Percentiles rank a stretch among this genome's conserved stretches.
Conservation (phyloP, 768 basidiomycete species). For the Lactarius akahatsu region DNA sequence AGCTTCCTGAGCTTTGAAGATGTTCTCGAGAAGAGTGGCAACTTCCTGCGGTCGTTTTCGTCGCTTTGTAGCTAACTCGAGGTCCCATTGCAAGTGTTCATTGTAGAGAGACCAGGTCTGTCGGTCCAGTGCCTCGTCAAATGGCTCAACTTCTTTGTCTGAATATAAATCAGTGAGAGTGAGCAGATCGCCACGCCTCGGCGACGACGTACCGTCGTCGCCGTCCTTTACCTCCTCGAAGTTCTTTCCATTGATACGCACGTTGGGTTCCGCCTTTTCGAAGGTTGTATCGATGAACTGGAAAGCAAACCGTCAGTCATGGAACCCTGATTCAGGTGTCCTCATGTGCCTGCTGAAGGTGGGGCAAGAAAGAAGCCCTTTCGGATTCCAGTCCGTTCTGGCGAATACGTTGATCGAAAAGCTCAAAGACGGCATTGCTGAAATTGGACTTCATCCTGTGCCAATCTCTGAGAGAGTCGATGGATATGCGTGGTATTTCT, state of each 20-base stretch:
- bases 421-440: conserved; percentile 17
- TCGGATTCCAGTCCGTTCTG: conserved; percentile 16
- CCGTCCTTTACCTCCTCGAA: conserved; percentile 26
- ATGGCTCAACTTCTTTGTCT: conserved; percentile 57
- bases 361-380: conserved; percentile 13
- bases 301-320: background rate
- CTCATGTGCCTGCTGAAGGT: conserved; percentile 18
- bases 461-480: conserved; percentile 28
- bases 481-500: conserved; percentile 26
- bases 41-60: conserved; percentile 60
- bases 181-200: background rate
- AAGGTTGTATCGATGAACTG: conserved; percentile 28
- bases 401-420: conserved; percentile 19
- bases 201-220: conserved; percentile 15
- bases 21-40: conserved; percentile 42
- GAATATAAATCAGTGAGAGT: conserved; percentile 27
- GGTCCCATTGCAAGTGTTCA: conserved; percentile 73
- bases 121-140: conserved; percentile 84
- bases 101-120: conserved; percentile 78
- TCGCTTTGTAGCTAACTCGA: conserved; percentile 64
- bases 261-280: conserved; percentile 26
- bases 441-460: conserved; percentile 27
- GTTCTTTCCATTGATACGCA: conserved; percentile 29
- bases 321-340: background rate
- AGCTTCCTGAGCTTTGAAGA: conserved; percentile 39